These are phyloP conservation scores for Tulasnella sp. DNA, from an alignment of 768 basidiomycete genomes.

Conservation along the genomic window DNA sequence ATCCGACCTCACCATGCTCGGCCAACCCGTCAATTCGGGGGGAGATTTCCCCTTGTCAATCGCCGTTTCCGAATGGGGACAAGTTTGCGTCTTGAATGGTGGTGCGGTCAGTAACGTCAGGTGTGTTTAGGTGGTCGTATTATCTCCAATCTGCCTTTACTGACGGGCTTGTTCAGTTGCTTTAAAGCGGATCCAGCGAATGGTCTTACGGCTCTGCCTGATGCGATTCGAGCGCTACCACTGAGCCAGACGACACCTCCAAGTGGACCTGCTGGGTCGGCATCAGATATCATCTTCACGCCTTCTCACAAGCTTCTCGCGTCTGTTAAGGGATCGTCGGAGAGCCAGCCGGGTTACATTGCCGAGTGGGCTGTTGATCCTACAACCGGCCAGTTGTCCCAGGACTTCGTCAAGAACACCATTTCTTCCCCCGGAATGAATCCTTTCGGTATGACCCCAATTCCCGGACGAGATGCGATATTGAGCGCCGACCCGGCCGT, in stretches of 20 bases:
- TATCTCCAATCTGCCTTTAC: neutral
- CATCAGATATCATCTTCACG: neutral
- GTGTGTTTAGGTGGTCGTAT: neutral
- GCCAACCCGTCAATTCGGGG: constrained; percentile 38
- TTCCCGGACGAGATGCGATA: constrained; percentile 9
- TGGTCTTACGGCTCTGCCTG: neutral
- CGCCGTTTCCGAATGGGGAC: neutral
- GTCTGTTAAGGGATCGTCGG: neutral
- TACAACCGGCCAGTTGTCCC: neutral
- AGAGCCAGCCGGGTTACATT: neutral
- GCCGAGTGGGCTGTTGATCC: neutral
- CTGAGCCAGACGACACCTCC: neutral
- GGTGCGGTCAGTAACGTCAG: neutral
- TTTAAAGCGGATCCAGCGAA: neutral
- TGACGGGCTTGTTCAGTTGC: neutral
- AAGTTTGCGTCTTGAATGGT: constrained; percentile 10
- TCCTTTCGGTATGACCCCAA: constrained; percentile 7
- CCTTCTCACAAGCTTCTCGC: neutral
- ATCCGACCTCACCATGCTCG: constrained; percentile 37
- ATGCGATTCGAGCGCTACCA: neutral
- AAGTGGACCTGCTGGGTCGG: neutral
- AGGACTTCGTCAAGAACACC: neutral
- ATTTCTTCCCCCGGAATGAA: neutral
- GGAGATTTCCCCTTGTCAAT: constrained; percentile 27
- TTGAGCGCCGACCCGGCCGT: constrained; percentile 2